phyloP scores from a whole-genome alignment of 2,329 filamentous ascomycete species.

The Metarhizium anisopliae region DNA sequence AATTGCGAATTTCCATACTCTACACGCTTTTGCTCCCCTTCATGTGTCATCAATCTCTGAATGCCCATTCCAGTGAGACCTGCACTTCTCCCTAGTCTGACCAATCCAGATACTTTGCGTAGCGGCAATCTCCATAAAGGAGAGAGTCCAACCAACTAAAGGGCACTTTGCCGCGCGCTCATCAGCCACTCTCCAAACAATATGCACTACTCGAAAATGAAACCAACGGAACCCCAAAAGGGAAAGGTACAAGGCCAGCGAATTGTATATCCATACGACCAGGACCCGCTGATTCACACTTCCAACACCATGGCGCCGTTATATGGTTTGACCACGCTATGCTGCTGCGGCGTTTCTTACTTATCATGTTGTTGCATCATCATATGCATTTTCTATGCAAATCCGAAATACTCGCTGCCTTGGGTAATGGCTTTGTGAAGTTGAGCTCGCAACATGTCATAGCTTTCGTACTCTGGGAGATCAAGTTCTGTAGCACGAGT shows the following conservation, averaged over 20 bases:
- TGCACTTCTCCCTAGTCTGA: constrained; percentile 22
- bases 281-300: not conserved
- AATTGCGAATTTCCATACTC: not conserved
- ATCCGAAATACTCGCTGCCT: constrained; percentile 94
- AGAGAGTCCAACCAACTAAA: not conserved
- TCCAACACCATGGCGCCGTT: constrained; percentile 6
- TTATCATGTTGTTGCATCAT: not conserved
- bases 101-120: not conserved
- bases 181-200: not conserved
- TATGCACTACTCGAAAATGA: not conserved
- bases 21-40: constrained; percentile 9
- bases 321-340: not conserved
- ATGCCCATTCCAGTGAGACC: constrained; percentile 16
- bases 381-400: constrained; percentile 54
- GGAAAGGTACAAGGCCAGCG: not conserved
- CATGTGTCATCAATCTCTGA: constrained; percentile 5
- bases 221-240: not conserved
- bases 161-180: not conserved
- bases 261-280: not conserved
- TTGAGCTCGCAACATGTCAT: constrained; percentile 79
- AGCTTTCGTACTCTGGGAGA: constrained; percentile 94
- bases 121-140: not conserved
- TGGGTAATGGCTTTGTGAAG: constrained; percentile 95
- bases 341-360: not conserved
- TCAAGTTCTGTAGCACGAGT: constrained; percentile 67